Evolutionary conservation across 495 filamentous ascomycete genomes (phyloP), one percentile per base, ranked within the genome.

Genomic region (Aspergillus saccharolyticus): DNA sequence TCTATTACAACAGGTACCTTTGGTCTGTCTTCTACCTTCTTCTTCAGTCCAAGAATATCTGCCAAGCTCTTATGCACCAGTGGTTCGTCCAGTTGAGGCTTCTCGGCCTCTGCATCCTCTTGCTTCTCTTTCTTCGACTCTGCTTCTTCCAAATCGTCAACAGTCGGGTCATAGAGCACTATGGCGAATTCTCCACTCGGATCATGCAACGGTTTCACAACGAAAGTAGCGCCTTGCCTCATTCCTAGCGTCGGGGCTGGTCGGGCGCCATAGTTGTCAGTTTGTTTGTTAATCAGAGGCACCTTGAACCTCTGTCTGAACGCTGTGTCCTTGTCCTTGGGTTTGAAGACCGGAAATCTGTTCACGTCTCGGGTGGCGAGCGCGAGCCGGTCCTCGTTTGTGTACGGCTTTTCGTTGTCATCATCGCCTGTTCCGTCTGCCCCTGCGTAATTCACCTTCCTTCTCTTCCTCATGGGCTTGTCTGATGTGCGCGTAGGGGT

Each of bases 1-100:
- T 99, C 94, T 63, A 99, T 97, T 30, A 99, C 94, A 15, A 99
- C 94, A 1, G 94, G 94, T 3, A 99, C 93, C 63, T 89, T 88
- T 0, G 94, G 93, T 42, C 85, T 80, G 12, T 82, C 82, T 48
- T 87, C 85, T 20, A 93, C 85, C 63, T 91, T 81, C 65, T 98
- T 97, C 76, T 89, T 95, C 55, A 99, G 83, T 8, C 94, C 94
- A 57, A 99, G 72, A 56, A 99, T 97, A 72, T 99, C 94, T 55
- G 95, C 91, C 50, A 99, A 76, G 68, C 90, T 97, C 74, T 91
- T 93, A 72, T 97, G 93, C 60, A 96, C 83, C 21, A 95, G 67
- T 2, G 92, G 91, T 45, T 83, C 89, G 61, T 96, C 89, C 28
- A 95, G 67, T 63, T 84, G 86, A 20, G 77, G 74, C 17, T 76